Evolutionary conservation across 192 early-diverging fungal species (phyloP).

Genomic region (Powellomyces hirtus): DNA sequence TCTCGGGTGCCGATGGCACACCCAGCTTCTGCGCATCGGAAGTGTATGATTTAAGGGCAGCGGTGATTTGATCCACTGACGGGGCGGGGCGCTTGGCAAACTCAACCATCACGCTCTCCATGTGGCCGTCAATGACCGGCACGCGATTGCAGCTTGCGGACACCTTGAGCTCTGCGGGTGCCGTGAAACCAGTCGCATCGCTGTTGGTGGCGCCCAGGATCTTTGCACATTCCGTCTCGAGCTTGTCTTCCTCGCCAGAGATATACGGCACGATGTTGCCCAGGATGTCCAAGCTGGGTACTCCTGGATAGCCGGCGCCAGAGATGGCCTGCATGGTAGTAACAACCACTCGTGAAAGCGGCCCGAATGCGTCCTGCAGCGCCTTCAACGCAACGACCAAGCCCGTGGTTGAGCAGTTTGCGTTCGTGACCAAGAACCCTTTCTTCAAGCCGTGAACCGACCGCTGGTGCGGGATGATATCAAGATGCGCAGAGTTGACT

Average conservation of each 20-base stretch:
- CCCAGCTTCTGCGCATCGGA: conserved; percentile 79
- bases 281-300: conserved; percentile 90
- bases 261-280: conserved; percentile 96
- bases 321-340: conserved; percentile 95
- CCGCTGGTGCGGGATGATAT: conserved; percentile 75
- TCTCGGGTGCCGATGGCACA: conserved; percentile 76
- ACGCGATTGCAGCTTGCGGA: conserved; percentile 97
- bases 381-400: conserved; percentile 84
- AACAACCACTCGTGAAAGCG: conserved; percentile 76
- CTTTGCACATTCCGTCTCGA: conserved; percentile 92
- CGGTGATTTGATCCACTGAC: conserved; percentile 70
- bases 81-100: conserved; percentile 69
- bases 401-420: conserved; percentile 98
- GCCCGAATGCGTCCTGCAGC: conserved; percentile 85
- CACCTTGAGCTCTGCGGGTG: conserved; percentile 64
- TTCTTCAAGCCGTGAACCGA: conserved; percentile 45
- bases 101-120: conserved; percentile 83
- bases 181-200: conserved; percentile 42
- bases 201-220: conserved; percentile 74
- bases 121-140: conserved; percentile 94
- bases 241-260: conserved; percentile 94
- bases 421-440: conserved; percentile 94
- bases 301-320: conserved; percentile 97
- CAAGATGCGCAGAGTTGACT: conserved; percentile 88
- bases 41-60: conserved; percentile 69